Conservation (phyloP, 345 rosid species). For the Alliaria petiolata region DNA sequence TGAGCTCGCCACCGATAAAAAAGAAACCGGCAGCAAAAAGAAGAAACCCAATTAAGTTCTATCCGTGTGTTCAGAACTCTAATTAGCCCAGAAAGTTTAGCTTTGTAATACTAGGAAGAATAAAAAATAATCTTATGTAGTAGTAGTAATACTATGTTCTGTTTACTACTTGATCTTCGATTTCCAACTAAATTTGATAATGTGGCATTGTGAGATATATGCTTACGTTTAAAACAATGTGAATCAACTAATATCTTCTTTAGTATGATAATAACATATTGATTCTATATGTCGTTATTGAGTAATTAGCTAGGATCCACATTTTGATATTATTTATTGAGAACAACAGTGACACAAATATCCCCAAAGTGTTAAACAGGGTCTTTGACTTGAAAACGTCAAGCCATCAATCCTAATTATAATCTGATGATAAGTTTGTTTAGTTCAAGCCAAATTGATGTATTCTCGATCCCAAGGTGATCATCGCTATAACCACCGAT, state of each 20-base stretch:
- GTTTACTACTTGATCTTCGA: not conserved
- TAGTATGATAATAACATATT: not conserved
- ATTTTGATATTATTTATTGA: not conserved
- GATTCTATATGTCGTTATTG: not conserved
- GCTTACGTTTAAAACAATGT: not conserved
- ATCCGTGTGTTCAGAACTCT: not conserved
- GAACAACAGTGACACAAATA: not conserved
- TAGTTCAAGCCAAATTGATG: not conserved
- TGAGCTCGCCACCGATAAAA: slow-evolving; percentile 4
- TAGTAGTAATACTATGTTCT: not conserved
- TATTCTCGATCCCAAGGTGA: not conserved
- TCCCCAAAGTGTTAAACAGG: not conserved
- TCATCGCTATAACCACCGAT: not conserved
- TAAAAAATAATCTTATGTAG: not conserved
- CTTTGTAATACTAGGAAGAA: not conserved
- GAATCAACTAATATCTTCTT: too few species aligned
- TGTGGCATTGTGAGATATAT: not conserved
- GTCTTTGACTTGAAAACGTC: too few species aligned
- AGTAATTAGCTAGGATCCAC: too few species aligned
- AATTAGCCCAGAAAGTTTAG: not conserved
- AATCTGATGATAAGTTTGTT: not conserved
- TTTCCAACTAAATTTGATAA: not conserved
- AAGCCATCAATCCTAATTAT: not conserved
- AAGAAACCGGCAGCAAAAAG: not conserved
- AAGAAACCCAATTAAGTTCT: not conserved